Conservation (phyloP, 1,284 basidiomycete genomes). For the Earliella scabrosa region DNA sequence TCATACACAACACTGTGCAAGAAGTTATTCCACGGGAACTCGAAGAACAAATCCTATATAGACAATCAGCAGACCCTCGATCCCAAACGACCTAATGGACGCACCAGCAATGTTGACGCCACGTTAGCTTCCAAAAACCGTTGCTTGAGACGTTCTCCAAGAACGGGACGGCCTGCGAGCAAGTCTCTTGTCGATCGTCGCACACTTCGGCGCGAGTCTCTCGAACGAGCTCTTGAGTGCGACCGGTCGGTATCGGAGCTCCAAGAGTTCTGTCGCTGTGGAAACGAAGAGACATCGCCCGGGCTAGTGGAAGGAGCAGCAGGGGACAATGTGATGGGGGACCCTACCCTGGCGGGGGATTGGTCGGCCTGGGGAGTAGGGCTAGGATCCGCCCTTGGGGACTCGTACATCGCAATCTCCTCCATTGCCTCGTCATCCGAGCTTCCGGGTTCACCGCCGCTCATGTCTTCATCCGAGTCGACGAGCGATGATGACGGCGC, state of each 20-base stretch:
- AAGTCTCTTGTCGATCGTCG: constrained; percentile 46
- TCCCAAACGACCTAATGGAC: constrained; percentile 32
- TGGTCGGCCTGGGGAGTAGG: constrained; percentile 6
- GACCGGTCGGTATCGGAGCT: constrained; percentile 42
- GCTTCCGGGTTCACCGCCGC: constrained; percentile 65
- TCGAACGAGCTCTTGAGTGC: constrained; percentile 41
- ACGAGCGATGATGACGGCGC: constrained; percentile 57
- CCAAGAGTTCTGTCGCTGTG: constrained; percentile 31
- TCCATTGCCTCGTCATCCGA: constrained; percentile 79
- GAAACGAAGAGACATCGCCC: constrained; percentile 26
- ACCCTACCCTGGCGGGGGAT: constrained; percentile 7
- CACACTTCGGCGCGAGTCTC: constrained; percentile 56
- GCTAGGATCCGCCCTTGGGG: constrained; percentile 32
- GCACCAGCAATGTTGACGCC: constrained; percentile 74
- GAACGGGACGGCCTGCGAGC: constrained; percentile 40
- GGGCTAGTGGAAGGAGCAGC: constrained; percentile 27
- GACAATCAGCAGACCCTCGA: not conserved
- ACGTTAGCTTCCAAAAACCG: constrained; percentile 76
- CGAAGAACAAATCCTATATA: constrained; percentile 88
- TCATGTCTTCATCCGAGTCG: constrained; percentile 81
- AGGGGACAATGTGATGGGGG: constrained; percentile 12
- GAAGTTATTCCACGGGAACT: constrained; percentile 98
- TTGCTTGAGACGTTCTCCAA: constrained; percentile 82
- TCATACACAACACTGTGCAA: constrained; percentile 98
- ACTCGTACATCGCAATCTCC: constrained; percentile 75